phyloP scores from a whole-genome alignment of 352 stramenopile genomes.

The Saprolegnia parasitica region DNA sequence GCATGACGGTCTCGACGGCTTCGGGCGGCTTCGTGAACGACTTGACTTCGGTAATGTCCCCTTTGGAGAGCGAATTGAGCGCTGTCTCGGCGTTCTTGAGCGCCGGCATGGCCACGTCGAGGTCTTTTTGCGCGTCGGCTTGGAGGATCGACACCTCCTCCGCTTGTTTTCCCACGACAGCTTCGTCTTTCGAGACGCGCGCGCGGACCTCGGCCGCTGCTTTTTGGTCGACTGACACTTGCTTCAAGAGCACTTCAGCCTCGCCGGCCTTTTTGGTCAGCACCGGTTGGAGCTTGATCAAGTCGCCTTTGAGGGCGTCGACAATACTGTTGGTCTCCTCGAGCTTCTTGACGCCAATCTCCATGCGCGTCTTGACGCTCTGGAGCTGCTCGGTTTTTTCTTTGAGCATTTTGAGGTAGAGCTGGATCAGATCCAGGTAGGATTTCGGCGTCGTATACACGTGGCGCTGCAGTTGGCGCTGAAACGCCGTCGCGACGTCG shows the following conservation, averaged over 20 bases:
- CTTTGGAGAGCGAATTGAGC: conserved; percentile 88
- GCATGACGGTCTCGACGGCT: conserved; percentile 92
- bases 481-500: conserved; percentile 83
- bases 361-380: conserved; percentile 84
- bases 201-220: conserved; percentile 85
- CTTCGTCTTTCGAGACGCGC: conserved; percentile 87
- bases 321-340: conserved; percentile 93
- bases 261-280: conserved; percentile 87
- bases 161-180: conserved; percentile 85
- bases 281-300: conserved; percentile 90
- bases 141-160: conserved; percentile 89
- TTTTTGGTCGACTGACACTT: conserved; percentile 90
- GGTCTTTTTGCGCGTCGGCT: conserved; percentile 89
- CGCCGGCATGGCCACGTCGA: conserved; percentile 90
- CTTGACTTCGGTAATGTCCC: conserved; percentile 93
- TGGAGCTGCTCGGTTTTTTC: conserved; percentile 80
- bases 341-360: conserved; percentile 90
- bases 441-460: conserved; percentile 96
- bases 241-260: conserved; percentile 87
- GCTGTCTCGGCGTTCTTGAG: conserved; percentile 86
- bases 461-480: conserved; percentile 81
- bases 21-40: conserved; percentile 91
- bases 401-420: conserved; percentile 91
- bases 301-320: conserved; percentile 87
- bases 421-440: conserved; percentile 94